phyloP scores from a whole-genome alignment of 208 protist species.

The Acanthamoeba royreba region DNA sequence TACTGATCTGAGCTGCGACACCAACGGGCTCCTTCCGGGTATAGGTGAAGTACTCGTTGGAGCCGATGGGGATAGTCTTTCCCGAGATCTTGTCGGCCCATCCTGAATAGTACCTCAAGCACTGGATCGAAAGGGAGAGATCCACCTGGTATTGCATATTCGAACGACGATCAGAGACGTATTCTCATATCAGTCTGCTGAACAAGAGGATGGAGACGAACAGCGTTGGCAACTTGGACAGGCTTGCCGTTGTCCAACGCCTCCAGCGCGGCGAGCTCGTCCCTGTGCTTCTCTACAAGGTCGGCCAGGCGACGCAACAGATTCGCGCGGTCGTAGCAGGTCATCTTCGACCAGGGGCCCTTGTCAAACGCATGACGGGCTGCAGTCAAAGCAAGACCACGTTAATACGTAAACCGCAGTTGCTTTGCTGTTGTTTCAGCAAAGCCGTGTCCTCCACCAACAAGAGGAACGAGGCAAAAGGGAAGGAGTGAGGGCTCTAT shows the following conservation, averaged over 20 bases:
- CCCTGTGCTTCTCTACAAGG: constrained; percentile 75
- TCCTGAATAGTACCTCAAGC: constrained; percentile 87
- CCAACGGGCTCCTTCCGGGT: constrained; percentile 85
- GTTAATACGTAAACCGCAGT: no score
- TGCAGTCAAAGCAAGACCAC: constrained; percentile 60
- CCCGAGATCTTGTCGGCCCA: constrained; percentile 89
- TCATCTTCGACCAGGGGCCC: constrained; percentile 10
- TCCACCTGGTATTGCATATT: constrained; percentile 63
- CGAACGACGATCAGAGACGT: neutral
- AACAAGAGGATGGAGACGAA: neutral
- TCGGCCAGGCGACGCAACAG: constrained; percentile 81
- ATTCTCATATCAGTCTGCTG: neutral
- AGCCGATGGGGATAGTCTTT: constrained; percentile 71
- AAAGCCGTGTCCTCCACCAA: no score
- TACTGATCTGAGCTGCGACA: constrained; percentile 81
- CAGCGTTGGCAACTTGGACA: constrained; percentile 70
- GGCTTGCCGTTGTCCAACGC: constrained; percentile 89
- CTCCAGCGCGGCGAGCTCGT: constrained; percentile 84
- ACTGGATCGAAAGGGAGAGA: constrained; percentile 74
- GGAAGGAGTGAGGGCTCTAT: neutral
- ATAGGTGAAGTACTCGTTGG: constrained; percentile 73
- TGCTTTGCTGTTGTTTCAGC: no score
- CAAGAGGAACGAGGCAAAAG: neutral
- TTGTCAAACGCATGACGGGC: constrained; percentile 80
- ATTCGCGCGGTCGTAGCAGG: constrained; percentile 43